Conservation (phyloP, 2,329 filamentous ascomycete species). For the Colletotrichum incanum region DNA sequence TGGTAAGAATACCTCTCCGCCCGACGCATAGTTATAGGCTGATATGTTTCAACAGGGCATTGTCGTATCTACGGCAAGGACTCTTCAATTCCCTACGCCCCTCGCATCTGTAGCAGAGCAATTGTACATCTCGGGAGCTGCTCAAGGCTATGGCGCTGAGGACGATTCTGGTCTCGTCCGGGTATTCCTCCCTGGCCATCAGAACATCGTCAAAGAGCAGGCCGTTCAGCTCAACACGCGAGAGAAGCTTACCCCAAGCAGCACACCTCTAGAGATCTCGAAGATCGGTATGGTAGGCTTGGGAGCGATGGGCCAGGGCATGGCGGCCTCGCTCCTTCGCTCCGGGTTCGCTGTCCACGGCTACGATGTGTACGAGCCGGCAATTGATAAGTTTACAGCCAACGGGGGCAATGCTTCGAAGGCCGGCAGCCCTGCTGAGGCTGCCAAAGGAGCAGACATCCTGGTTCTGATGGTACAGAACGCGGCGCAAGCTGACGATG, state of each 20-base stretch:
- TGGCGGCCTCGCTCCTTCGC: conserved; percentile 53
- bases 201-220: conserved; percentile 42
- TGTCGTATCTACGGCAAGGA: conserved; percentile 50
- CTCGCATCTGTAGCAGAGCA: conserved; percentile 54
- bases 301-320: conserved; percentile 57
- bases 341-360: conserved; percentile 53
- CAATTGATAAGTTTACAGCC: conserved; percentile 50
- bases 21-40: neutral
- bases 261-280: conserved; percentile 46
- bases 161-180: conserved; percentile 51
- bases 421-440: conserved; percentile 49
- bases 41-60: conserved; percentile 44
- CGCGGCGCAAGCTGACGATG: conserved; percentile 51
- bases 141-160: conserved; percentile 49
- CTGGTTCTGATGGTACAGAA: conserved; percentile 57
- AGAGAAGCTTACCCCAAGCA: conserved; percentile 43
- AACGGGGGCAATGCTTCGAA: conserved; percentile 46
- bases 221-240: conserved; percentile 26
- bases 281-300: conserved; percentile 56
- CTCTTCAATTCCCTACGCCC: conserved; percentile 54
- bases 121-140: conserved; percentile 49
- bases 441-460: conserved; percentile 49
- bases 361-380: conserved; percentile 52
- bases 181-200: conserved; percentile 45
- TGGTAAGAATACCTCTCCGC: conserved; percentile 47